Evolutionary conservation across 2,329 filamentous ascomycete genomes (phyloP).

Genomic region (Cryphonectria japonica): DNA sequence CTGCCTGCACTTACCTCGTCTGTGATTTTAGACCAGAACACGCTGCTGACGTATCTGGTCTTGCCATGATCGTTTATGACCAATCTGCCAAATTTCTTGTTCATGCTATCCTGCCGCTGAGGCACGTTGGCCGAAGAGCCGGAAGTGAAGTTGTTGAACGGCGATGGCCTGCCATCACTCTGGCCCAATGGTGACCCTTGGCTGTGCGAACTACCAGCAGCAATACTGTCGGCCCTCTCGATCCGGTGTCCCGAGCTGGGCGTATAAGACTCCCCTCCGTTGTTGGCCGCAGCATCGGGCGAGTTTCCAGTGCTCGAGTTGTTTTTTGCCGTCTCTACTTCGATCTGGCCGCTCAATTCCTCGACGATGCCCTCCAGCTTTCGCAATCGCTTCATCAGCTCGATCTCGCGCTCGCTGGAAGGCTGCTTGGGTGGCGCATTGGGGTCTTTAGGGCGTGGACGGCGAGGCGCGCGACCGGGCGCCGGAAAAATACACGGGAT

Average conservation of each 20-base stretch:
- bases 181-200: slow-evolving; percentile 31
- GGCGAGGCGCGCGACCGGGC: slow-evolving; percentile 72
- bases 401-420: slow-evolving; percentile 65
- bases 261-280: slow-evolving; percentile 33
- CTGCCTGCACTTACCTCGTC: slow-evolving; percentile 61
- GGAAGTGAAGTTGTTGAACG: slow-evolving; percentile 29
- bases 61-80: slow-evolving; percentile 71
- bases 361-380: slow-evolving; percentile 78
- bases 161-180: slow-evolving; percentile 29
- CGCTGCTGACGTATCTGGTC: slow-evolving; percentile 75
- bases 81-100: slow-evolving; percentile 66
- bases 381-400: slow-evolving; percentile 72
- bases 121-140: slow-evolving; percentile 28
- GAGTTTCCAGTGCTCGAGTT: slow-evolving; percentile 42
- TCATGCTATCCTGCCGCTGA: slow-evolving; percentile 39
- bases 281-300: slow-evolving; percentile 39
- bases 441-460: slow-evolving; percentile 66
- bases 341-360: slow-evolving; percentile 67
- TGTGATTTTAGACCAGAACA: slow-evolving; percentile 75
- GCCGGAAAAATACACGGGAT: slow-evolving; percentile 76
- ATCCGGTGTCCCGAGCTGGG: slow-evolving; percentile 19
- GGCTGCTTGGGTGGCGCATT: slow-evolving; percentile 64
- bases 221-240: slow-evolving; percentile 33
- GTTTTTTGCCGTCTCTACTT: slow-evolving; percentile 53
- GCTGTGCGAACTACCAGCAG: slow-evolving; percentile 29